A percentile compares a stretch with the other conserved stretches of the same genome.
Evolutionary conservation across 1,284 basidiomycete species (phyloP).

Genomic region (Porphyrellus sp.): DNA sequence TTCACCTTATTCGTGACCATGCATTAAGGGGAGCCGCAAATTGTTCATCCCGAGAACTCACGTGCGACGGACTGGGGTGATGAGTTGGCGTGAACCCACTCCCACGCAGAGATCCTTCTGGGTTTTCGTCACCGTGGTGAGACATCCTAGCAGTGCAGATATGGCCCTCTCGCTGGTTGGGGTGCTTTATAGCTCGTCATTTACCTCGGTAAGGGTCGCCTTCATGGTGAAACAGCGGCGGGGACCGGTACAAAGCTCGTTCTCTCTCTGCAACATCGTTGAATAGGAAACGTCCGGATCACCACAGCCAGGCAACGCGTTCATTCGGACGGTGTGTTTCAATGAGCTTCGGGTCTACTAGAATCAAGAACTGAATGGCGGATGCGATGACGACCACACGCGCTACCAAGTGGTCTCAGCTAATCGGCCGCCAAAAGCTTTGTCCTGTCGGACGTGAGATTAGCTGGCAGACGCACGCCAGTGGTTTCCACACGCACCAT

Average conservation of each 20-base stretch:
- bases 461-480: not conserved
- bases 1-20: conserved; percentile 55
- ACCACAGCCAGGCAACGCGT: not conserved
- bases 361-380: not conserved
- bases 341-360: not conserved
- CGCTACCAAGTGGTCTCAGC: not conserved
- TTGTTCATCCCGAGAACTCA: not conserved
- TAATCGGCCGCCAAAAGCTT: not conserved
- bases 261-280: not conserved
- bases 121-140: not conserved
- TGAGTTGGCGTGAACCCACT: not conserved
- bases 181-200: not conserved
- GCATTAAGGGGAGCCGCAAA: conserved; percentile 36
- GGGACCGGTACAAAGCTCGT: not conserved
- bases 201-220: not conserved
- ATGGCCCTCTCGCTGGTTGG: too few species aligned
- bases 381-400: not conserved
- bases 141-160: not conserved
- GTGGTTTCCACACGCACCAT: too few species aligned
- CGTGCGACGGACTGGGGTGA: too few species aligned
- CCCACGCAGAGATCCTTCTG: not conserved
- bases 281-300: not conserved
- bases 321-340: not conserved
- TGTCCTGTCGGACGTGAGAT: not conserved
- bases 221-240: not conserved